Conservation (phyloP, 257 asterid genomes). For the Nyctanthes arbortristis region DNA sequence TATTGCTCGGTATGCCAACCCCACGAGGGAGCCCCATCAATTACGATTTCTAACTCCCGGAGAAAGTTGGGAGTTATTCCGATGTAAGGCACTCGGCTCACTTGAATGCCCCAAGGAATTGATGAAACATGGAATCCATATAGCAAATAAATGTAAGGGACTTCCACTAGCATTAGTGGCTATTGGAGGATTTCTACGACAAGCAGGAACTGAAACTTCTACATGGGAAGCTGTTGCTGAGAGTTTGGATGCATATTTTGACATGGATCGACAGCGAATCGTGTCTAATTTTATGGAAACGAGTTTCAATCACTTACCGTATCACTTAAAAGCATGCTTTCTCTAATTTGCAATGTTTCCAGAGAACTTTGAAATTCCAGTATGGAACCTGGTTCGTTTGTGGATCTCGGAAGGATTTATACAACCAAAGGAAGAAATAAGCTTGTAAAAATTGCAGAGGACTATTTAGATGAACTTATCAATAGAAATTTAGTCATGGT, state of each 20-base stretch:
- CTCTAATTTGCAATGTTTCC: constrained; percentile 58
- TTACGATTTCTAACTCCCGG: neutral
- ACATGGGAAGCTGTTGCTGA: no score
- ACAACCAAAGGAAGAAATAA: constrained; percentile 36
- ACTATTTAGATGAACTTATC: constrained; percentile 43
- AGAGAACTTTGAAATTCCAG: constrained; percentile 41
- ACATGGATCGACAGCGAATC: constrained; percentile 37
- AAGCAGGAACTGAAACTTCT: constrained; percentile 32
- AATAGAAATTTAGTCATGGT: constrained; percentile 41
- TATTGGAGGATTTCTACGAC: constrained; percentile 50
- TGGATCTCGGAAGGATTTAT: constrained; percentile 71
- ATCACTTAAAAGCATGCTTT: constrained; percentile 52
- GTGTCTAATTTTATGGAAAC: constrained; percentile 41
- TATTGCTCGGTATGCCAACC: neutral
- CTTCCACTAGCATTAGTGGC: constrained; percentile 62
- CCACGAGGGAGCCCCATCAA: neutral
- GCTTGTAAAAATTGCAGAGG: constrained; percentile 50
- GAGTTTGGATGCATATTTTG: constrained; percentile 37
- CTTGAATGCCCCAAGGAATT: constrained; percentile 46
- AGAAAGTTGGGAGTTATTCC: constrained; percentile 54
- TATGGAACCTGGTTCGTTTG: constrained; percentile 41
- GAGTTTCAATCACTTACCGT: constrained; percentile 56
- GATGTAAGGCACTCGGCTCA: constrained; percentile 40
- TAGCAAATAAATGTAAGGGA: constrained; percentile 43
- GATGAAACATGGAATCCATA: constrained; percentile 31